Conservation (phyloP, 139 green algal species). For the Volvox africanus region DNA sequence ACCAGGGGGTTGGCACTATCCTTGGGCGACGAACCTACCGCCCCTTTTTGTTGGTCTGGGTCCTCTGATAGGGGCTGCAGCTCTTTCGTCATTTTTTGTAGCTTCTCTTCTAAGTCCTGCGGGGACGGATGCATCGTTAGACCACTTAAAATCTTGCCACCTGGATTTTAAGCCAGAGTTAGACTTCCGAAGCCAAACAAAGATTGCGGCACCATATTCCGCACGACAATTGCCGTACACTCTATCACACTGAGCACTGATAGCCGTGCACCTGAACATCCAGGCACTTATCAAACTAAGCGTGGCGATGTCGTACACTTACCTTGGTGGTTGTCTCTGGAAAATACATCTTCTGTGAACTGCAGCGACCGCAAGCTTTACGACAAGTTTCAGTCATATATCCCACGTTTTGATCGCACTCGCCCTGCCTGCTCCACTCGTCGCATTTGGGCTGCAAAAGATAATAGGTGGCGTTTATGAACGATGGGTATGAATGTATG, state of each 20-base stretch:
- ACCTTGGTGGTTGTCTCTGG: constrained; percentile 42
- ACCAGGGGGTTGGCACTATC: not conserved
- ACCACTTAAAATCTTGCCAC: too few relatives aligned
- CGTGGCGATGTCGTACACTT: too few relatives aligned
- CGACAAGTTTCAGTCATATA: constrained; percentile 68
- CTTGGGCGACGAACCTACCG: not conserved
- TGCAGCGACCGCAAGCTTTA: constrained; percentile 52
- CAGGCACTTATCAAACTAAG: too few relatives aligned
- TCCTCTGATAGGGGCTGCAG: constrained; percentile 37
- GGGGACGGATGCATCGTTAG: not conserved
- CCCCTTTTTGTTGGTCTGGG: constrained; percentile 13
- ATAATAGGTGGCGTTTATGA: not conserved
- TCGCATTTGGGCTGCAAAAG: constrained; percentile 58
- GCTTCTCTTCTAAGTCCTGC: constrained; percentile 33
- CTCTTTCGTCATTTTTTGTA: constrained; percentile 31
- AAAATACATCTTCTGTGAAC: constrained; percentile 8
- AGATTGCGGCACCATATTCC: too few relatives aligned
- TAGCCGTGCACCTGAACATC: not conserved
- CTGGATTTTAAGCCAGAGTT: too few relatives aligned
- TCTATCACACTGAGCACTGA: not conserved
- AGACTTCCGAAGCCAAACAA: too few relatives aligned
- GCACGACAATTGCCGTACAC: not conserved
- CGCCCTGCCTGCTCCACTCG: constrained; percentile 54
- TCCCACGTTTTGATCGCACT: constrained; percentile 63
- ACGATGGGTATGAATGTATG: not conserved